These are phyloP conservation scores for Paramecium tetraurelia DNA, from an alignment of 73 alveolate genomes.

Conservation along the genomic window DNA sequence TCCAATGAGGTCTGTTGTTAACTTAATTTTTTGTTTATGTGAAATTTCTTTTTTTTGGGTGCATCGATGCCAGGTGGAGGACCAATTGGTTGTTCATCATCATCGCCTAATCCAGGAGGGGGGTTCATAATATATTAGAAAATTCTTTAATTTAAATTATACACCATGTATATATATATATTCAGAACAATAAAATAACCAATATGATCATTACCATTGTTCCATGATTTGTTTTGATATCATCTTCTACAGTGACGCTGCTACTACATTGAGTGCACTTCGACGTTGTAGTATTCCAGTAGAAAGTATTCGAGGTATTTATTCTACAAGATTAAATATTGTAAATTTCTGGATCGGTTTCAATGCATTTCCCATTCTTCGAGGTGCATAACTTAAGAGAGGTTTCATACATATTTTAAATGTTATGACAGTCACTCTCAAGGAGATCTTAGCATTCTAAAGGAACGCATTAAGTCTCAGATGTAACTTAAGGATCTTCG, in stretches of 20 bases:
- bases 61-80: constrained; percentile 12
- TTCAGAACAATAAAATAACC: neutral
- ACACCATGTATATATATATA: neutral
- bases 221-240: neutral
- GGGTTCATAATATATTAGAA: neutral
- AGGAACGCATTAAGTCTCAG: neutral
- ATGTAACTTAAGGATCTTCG: neutral
- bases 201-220: neutral
- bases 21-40: neutral
- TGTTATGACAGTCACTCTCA: neutral
- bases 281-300: neutral
- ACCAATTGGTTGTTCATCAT: neutral
- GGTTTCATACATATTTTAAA: neutral
- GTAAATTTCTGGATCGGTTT: neutral
- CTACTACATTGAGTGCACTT: neutral
- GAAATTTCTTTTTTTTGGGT: neutral
- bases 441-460: neutral
- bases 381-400: neutral
- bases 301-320: neutral
- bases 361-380: neutral
- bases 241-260: neutral
- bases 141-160: neutral
- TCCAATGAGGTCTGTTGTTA: neutral
- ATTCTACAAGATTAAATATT: neutral
- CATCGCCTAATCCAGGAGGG: constrained; percentile 25